Evolutionary conservation across 305 asterid genomes (phyloP).

Genomic region (Stenogyne calaminthoides): DNA sequence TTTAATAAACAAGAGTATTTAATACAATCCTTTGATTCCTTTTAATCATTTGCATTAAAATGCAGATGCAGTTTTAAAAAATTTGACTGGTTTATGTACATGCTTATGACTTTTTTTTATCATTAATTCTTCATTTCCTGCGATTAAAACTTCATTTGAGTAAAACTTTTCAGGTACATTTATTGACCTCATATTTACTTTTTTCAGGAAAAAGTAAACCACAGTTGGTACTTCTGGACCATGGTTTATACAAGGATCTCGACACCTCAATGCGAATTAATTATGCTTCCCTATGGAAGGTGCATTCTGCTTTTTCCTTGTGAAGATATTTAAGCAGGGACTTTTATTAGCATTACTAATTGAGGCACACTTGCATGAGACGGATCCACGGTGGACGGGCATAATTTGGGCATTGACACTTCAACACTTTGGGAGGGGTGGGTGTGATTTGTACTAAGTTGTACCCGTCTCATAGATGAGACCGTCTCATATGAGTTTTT

Average conservation of each 20-base stretch:
- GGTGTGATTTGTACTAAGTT: too few species aligned
- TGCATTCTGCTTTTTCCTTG: constrained; percentile 29
- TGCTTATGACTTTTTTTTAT: constrained; percentile 4
- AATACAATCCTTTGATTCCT: background rate
- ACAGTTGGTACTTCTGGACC: constrained; percentile 89
- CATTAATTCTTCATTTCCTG: constrained; percentile 14
- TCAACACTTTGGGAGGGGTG: too few species aligned
- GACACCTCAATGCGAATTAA: constrained; percentile 68
- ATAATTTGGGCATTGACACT: too few species aligned
- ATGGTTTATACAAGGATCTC: constrained; percentile 93
- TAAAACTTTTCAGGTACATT: background rate
- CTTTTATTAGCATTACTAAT: constrained; percentile 25
- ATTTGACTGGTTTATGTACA: background rate
- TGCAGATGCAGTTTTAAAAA: background rate
- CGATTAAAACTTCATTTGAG: background rate
- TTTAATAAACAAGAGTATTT: background rate
- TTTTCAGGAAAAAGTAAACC: constrained; percentile 75
- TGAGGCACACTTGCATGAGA: too few species aligned
- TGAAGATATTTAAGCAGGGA: background rate
- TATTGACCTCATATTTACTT: constrained; percentile 10
- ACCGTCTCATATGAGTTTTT: too few species aligned
- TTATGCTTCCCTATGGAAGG: constrained; percentile 98
- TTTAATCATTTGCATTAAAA: background rate
- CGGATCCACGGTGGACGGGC: too few species aligned
- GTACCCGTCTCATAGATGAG: too few species aligned